Evolutionary conservation across 139 green algal genomes (phyloP), one percentile per base, ranked within the genome.

Genomic region (Chlamydomonas sphaeroides): DNA sequence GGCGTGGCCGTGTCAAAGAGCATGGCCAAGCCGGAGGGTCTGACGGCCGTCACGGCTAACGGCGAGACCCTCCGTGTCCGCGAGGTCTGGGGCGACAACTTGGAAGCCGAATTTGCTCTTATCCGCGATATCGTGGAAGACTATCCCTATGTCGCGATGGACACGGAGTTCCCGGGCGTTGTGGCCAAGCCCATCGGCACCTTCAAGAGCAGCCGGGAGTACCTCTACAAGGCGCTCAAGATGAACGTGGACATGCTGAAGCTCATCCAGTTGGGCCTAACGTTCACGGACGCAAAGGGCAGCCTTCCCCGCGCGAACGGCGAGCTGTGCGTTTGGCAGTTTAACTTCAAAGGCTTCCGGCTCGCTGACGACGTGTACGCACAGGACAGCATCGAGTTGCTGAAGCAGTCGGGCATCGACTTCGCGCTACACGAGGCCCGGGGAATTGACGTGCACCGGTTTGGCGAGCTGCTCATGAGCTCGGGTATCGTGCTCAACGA

Each of bases 181-280:
- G 97, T 98, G 10, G 96, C 94, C 30, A 73, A 80, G 69, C 97
- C 97, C 17, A 94, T 99, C n/a, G 97, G 97, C 33, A 93, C 93
- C 73, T 99, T 98, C 88, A 98, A 97, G 80, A 98, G 92, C 89
- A 94, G 84, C 83, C 92, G 93, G n/a, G 97, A 99, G 79, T 99
- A 98, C 78, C 93, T 98, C 68, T 99, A 99, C 84, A 95, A 97
- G 75, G 74, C 86, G 18, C 72, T 89, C 67, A 98, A 95, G 78
- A 93, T 94, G 70, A 99, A 99, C 80, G 97, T 99, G 39, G 96
- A 99, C 90, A 98, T 99, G 95, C 92, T 99, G 0, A 99, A 99
- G 91, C 91, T 99, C 28, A 99, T 99, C 15, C 97, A 99, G 92
- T 91, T 99, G 61, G 97, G 97, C 0, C 89, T 99, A 6, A 99